Evolutionary conservation across 1,284 basidiomycete genomes (phyloP).

Genomic region (Irpex sp.): DNA sequence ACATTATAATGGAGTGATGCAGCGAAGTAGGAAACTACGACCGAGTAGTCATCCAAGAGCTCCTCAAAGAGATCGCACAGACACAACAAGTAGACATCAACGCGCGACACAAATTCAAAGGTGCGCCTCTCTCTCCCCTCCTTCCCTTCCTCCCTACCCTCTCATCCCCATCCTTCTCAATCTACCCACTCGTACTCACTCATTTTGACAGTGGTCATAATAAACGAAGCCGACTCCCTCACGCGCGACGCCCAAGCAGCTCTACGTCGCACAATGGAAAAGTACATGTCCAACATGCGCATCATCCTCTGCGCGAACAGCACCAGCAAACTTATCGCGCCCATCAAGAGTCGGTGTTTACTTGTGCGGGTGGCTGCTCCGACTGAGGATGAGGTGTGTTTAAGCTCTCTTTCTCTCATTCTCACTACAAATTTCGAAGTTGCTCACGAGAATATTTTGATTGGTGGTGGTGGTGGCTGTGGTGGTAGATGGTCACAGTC

Average conservation of each 20-base stretch:
- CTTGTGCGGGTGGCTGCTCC: constrained; percentile 94
- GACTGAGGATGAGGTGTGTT: constrained; percentile 65
- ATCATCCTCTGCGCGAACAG: constrained; percentile 98
- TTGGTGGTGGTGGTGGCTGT: not conserved
- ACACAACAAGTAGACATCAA: constrained; percentile 97
- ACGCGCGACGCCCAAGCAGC: constrained; percentile 97
- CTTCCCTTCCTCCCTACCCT: too few relatives aligned
- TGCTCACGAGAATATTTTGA: not conserved
- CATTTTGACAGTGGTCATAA: too few relatives aligned
- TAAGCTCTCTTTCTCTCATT: not conserved
- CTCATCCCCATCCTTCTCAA: not conserved
- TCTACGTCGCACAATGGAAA: constrained; percentile 97
- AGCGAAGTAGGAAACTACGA: constrained; percentile 97
- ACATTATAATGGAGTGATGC: too few relatives aligned
- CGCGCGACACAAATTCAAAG: constrained; percentile 96
- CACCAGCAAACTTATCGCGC: constrained; percentile 95
- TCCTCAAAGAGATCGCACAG: constrained; percentile 98
- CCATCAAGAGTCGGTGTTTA: constrained; percentile 94
- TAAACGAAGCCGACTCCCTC: constrained; percentile 96
- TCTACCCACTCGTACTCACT: too few relatives aligned
- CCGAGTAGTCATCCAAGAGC: constrained; percentile 93
- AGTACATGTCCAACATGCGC: constrained; percentile 97
- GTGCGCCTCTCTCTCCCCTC: constrained; percentile 33
- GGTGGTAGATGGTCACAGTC: constrained; percentile 73
- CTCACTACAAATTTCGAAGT: too few relatives aligned